Percentiles rank a stretch among this genome's conserved stretches.
Conservation (phyloP, 2,329 filamentous ascomycete genomes). For the Talaromyces amestolkiae region DNA sequence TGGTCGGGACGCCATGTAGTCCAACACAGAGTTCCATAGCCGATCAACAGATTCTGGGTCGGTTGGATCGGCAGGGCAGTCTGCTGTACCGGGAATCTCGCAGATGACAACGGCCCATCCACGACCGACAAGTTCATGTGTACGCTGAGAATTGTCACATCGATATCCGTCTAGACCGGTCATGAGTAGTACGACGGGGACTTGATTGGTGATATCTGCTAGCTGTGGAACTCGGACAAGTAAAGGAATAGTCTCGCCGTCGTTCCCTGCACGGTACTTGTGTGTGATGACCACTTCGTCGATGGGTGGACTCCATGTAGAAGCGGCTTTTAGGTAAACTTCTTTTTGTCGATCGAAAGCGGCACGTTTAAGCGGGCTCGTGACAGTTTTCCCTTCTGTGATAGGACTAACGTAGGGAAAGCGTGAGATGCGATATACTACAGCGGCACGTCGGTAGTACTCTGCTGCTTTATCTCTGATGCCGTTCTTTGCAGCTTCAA, state of each 20-base stretch:
- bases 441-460: constrained; percentile 67
- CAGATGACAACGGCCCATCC: constrained; percentile 63
- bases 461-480: constrained; percentile 56
- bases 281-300: constrained; percentile 63
- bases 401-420: constrained; percentile 55
- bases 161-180: constrained; percentile 60
- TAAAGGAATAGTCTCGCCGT: constrained; percentile 59
- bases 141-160: constrained; percentile 53
- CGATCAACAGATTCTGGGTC: constrained; percentile 62
- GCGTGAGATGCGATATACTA: constrained; percentile 69
- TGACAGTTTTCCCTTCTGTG: constrained; percentile 18
- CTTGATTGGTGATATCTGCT: constrained; percentile 43
- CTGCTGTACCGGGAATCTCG: constrained; percentile 66
- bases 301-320: constrained; percentile 57
- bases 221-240: constrained; percentile 62
- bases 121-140: constrained; percentile 60
- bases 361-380: constrained; percentile 51
- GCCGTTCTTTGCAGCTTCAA: constrained; percentile 49
- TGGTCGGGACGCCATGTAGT: constrained; percentile 55
- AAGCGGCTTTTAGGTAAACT: constrained; percentile 58
- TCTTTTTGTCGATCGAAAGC: constrained; percentile 67
- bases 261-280: constrained; percentile 47
- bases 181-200: constrained; percentile 55
- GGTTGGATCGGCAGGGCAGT: constrained; percentile 62
- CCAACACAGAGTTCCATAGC: constrained; percentile 61